Evolutionary conservation across 768 basidiomycete genomes (phyloP).

Genomic region (Lactarius vividus): DNA sequence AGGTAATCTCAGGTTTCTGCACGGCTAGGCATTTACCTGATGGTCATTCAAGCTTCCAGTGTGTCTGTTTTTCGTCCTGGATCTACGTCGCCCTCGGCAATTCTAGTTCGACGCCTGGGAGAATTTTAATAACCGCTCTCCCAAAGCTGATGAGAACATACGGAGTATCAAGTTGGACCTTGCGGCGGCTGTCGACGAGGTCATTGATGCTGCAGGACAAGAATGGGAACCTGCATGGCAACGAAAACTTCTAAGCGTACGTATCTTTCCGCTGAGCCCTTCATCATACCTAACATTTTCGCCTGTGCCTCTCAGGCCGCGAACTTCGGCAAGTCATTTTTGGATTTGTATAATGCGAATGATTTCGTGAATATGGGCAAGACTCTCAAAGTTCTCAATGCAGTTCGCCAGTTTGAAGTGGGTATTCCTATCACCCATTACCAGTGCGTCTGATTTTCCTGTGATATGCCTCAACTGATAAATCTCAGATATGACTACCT

Average conservation of each 20-base stretch:
- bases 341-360: constrained; percentile 89
- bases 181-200: constrained; percentile 82
- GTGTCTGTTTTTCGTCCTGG: constrained; percentile 88
- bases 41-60: constrained; percentile 55
- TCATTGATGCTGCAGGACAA: constrained; percentile 88
- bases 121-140: constrained; percentile 76
- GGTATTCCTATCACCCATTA: constrained; percentile 91
- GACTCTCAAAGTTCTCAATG: constrained; percentile 89
- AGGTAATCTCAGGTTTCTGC: constrained; percentile 40
- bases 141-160: constrained; percentile 92
- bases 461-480: not conserved
- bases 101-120: constrained; percentile 92
- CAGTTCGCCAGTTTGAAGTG: constrained; percentile 86
- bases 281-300: constrained; percentile 4
- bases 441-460: constrained; percentile 54
- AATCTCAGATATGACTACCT: constrained; percentile 69
- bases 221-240: constrained; percentile 95
- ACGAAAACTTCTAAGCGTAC: constrained; percentile 75
- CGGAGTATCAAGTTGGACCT: constrained; percentile 85
- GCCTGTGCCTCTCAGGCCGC: constrained; percentile 63
- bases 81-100: constrained; percentile 87
- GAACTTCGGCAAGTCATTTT: constrained; percentile 90
- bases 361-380: constrained; percentile 94
- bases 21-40: constrained; percentile 11
- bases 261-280: constrained; percentile 25